Conservation (phyloP, 169 alveolate species). For the Theileria equi region DNA sequence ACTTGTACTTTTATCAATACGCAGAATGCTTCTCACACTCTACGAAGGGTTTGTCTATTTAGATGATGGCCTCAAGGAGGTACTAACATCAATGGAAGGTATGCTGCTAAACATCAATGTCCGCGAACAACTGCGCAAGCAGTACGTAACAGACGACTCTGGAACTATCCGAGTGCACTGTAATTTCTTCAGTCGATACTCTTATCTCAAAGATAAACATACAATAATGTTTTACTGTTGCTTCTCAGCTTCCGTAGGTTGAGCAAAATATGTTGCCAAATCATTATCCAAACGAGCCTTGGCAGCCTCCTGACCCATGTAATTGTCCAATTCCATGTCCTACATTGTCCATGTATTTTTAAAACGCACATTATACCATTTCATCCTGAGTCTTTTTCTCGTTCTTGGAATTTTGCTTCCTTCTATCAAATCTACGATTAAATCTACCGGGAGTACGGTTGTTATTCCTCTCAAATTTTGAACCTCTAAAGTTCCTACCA, state of each 20-base stretch:
- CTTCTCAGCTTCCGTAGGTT: too few species aligned
- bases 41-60: slow-evolving; percentile 3
- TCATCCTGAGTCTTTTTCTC: slow-evolving; percentile 38
- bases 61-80: slow-evolving; percentile 23
- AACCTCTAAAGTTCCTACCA: too few species aligned
- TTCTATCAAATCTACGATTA: neutral
- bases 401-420: slow-evolving; percentile 22
- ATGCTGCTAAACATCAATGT: slow-evolving; percentile 40
- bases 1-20: slow-evolving; percentile 28
- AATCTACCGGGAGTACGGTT: too few species aligned
- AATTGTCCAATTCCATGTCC: slow-evolving; percentile 65
- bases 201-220: neutral
- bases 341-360: neutral
- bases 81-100: slow-evolving; percentile 29
- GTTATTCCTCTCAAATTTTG: too few species aligned
- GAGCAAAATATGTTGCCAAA: slow-evolving; percentile 51
- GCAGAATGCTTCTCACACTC: slow-evolving; percentile 6
- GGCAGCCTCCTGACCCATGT: slow-evolving; percentile 62
- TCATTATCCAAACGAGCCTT: slow-evolving; percentile 53
- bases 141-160: slow-evolving; percentile 19
- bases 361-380: slow-evolving; percentile 38
- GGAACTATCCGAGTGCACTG: slow-evolving; percentile 31
- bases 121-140: neutral
- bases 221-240: too few species aligned
- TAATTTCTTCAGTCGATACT: slow-evolving; percentile 7